Evolutionary conservation across 208 protist genomes (phyloP).

Genomic region (Leishmania major): DNA sequence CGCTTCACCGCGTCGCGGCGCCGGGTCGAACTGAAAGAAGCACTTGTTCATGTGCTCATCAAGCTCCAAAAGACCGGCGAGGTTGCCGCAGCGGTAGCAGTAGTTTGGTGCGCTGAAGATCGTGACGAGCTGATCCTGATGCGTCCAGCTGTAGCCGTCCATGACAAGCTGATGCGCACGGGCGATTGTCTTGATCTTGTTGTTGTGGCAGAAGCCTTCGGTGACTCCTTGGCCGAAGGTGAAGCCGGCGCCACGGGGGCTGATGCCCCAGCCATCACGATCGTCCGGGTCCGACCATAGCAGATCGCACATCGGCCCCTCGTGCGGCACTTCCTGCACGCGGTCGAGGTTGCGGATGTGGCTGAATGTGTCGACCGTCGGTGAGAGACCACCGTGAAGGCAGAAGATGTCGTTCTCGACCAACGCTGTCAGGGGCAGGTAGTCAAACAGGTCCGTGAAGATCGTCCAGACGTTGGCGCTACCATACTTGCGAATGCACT

Average conservation of each 20-base stretch:
- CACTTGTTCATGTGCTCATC: conserved; percentile 99
- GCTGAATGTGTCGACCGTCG: conserved; percentile 93
- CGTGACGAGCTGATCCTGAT: conserved; percentile 98
- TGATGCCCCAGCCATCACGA: conserved; percentile 96
- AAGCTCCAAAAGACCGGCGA: conserved; percentile 97
- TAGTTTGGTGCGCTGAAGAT: conserved; percentile 99
- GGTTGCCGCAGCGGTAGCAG: conserved; percentile 98
- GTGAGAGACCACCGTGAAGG: conserved; percentile 96
- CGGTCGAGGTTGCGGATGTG: conserved; percentile 96
- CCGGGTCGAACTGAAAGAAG: conserved; percentile 99
- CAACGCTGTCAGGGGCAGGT: conserved; percentile 97
- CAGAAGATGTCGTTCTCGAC: conserved; percentile 98
- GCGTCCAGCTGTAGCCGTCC: conserved; percentile 99
- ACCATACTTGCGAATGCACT: conserved; percentile 98
- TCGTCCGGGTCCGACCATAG: conserved; percentile 99
- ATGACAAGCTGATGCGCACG: conserved; percentile 98
- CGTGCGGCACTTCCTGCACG: conserved; percentile 98
- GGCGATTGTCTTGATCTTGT: conserved; percentile 96
- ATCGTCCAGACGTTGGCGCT: conserved; percentile 96
- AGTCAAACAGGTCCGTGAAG: conserved; percentile 99
- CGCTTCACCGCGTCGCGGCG: conserved; percentile 97
- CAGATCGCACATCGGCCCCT: conserved; percentile 99
- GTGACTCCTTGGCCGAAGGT: conserved; percentile 99
- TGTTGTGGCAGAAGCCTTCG: conserved; percentile 98
- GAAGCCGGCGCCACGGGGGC: conserved; percentile 97